Conservation (phyloP, 1,139 yeast species). For the Geotrichum klebahnii region DNA sequence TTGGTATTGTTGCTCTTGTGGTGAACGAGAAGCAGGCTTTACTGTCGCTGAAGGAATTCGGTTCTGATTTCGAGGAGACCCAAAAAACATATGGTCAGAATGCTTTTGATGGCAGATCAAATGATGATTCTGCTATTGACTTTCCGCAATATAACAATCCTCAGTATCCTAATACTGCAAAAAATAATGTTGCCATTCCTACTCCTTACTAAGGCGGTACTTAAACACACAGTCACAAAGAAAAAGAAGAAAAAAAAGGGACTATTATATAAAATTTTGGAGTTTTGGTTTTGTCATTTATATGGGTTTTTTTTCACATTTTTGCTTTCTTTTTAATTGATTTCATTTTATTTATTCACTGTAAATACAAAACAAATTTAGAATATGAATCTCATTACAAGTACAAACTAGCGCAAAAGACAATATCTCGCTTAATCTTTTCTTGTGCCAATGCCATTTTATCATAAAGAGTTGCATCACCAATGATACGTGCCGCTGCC, state of each 20-base stretch:
- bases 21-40: constrained; percentile 17
- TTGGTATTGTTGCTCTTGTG: constrained; percentile 20
- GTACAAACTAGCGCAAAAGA: constrained; percentile 92
- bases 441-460: constrained; percentile 94
- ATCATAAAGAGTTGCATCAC: constrained; percentile 80
- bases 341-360: background rate
- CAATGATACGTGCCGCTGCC: constrained; percentile 90
- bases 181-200: too few species aligned
- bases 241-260: too few species aligned
- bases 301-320: background rate
- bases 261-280: too few species aligned
- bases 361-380: background rate
- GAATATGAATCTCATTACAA: constrained; percentile 44
- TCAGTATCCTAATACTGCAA: background rate
- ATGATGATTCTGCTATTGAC: background rate
- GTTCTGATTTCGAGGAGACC: constrained; percentile 5
- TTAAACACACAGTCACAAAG: too few species aligned
- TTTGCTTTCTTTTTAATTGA: background rate
- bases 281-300: too few species aligned
- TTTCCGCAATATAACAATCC: too few species aligned
- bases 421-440: constrained; percentile 90
- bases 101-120: constrained; percentile 2
- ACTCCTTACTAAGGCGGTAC: too few species aligned
- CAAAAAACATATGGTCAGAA: constrained; percentile 14
- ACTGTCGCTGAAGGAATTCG: constrained; percentile 11